Percentiles rank a stretch among this genome's conserved stretches.
Conservation (phyloP, 768 basidiomycete genomes). For the Lentinus tigrinus region DNA sequence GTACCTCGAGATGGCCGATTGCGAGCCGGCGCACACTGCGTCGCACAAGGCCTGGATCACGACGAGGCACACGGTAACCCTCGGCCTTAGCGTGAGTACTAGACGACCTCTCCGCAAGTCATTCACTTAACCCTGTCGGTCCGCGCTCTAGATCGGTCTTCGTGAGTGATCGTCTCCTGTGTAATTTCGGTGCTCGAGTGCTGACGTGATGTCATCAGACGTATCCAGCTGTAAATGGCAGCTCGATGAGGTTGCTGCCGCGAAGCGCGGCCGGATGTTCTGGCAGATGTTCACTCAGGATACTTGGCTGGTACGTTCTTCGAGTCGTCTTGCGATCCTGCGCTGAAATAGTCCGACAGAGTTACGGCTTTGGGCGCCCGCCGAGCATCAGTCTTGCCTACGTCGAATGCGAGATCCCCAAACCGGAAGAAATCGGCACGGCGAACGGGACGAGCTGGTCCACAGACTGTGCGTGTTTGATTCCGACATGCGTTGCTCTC, state of each 20-base stretch:
- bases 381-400: slow-evolving; percentile 49
- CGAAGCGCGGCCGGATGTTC: slow-evolving; percentile 57
- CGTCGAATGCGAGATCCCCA: slow-evolving; percentile 57
- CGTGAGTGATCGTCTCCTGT: slow-evolving; percentile 8
- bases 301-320: slow-evolving; percentile 50
- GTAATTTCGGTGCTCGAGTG: too few species aligned
- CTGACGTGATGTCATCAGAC: slow-evolving; percentile 37
- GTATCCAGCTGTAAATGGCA: slow-evolving; percentile 61
- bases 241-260: slow-evolving; percentile 44
- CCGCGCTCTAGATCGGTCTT: slow-evolving; percentile 9
- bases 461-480: slow-evolving; percentile 40
- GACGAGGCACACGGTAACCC: slow-evolving; percentile 53
- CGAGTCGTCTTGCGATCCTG: too few species aligned
- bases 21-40: slow-evolving; percentile 38
- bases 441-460: slow-evolving; percentile 31
- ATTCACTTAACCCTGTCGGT: background rate
- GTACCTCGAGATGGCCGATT: slow-evolving; percentile 59
- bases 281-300: slow-evolving; percentile 68
- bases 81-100: slow-evolving; percentile 56
- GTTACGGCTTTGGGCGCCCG: slow-evolving; percentile 60
- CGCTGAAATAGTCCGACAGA: slow-evolving; percentile 35
- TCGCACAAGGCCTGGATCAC: slow-evolving; percentile 53
- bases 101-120: background rate
- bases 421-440: slow-evolving; percentile 31
- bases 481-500: background rate